These are phyloP conservation scores for Arthrocladium fulminans DNA, from an alignment of 2,329 filamentous ascomycete species.

Conservation along the genomic window DNA sequence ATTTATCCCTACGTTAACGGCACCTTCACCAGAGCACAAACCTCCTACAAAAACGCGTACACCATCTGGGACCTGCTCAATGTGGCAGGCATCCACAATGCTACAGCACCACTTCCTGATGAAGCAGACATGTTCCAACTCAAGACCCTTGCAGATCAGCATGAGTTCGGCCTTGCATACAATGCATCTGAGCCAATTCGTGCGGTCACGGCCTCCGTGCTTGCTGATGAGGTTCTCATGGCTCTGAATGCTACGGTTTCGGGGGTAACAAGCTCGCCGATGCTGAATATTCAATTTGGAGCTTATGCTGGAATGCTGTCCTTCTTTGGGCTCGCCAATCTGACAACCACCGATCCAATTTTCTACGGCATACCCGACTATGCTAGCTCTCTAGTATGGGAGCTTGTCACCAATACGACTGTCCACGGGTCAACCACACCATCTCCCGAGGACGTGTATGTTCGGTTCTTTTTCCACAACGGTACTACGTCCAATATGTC, in stretches of 20 bases:
- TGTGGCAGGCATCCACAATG: conserved; percentile 54
- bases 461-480: conserved; percentile 57
- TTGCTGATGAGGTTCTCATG: conserved; percentile 55
- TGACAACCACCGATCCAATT: conserved; percentile 44
- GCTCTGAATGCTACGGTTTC: conserved; percentile 35
- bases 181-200: conserved; percentile 49
- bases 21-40: conserved; percentile 41
- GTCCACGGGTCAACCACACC: conserved; percentile 33
- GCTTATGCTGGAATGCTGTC: conserved; percentile 53
- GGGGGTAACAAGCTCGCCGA: conserved; percentile 29
- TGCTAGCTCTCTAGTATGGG: conserved; percentile 71
- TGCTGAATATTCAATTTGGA: conserved; percentile 50
- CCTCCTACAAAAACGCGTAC: conserved; percentile 55
- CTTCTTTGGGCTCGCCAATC: conserved; percentile 52
- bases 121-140: conserved; percentile 58
- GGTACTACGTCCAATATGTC: conserved; percentile 43
- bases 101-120: conserved; percentile 44
- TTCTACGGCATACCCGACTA: conserved; percentile 76
- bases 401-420: conserved; percentile 50
- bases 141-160: conserved; percentile 62
- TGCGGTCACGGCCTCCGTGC: conserved; percentile 49
- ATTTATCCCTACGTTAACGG: conserved; percentile 45
- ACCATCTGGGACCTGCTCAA: conserved; percentile 58
- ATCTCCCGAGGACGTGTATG: conserved; percentile 41
- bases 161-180: conserved; percentile 78